Base-by-base conservation (phyloP, 257 asterid species). In the Ligustrum vulgare region DNA sequence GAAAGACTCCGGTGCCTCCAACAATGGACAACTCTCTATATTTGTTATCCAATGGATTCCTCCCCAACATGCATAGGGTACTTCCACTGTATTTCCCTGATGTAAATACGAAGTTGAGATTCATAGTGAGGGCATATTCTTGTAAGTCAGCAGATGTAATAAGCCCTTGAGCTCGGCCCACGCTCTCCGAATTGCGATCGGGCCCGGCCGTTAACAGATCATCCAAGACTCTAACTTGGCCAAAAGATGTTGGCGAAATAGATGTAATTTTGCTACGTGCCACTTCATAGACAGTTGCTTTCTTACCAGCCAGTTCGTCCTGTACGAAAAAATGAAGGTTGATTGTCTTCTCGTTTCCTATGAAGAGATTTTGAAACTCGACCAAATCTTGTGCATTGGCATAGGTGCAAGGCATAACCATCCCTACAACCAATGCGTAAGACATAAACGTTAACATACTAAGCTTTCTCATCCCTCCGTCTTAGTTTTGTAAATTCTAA, bases 1-100 rank as follows among this genome's bases (percentile, higher is more conserved):
- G 41, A 22, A 77, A 71, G 15, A 28, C 69, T 1, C 76, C 80
- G 0, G 80, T 77, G 10, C 72, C 63, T n/a, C 63, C 63, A 54
- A 54, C 63, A 6, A 54, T 20, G 25, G 63, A 28, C 63, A 54
- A n/a, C 63, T 54, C 63, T 18, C 63, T 54, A 8, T 6, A 51
- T 51, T n/a, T 2, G 25, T 4, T 18, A 0, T 7, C 62, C 1
- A 18, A 5, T 15, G 62, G 62, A 51, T 51, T 51, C 8, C 62
- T 51, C 2, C 62, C 62, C 62, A 51, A 15, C 25, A 51, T 0
- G 62, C 62, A 51, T 15, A 51, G 62, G 2, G 62, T 51, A 51
- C 62, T 51, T 18, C 25, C 62, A 5, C 5, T 51, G 62, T 51
- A 51, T 8, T 5, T 9, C 5, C 20, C 62, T 15, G 62, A 51